These are phyloP conservation scores for Microdochium paspali DNA, from an alignment of 2,329 filamentous ascomycete genomes.

Conservation along the genomic window DNA sequence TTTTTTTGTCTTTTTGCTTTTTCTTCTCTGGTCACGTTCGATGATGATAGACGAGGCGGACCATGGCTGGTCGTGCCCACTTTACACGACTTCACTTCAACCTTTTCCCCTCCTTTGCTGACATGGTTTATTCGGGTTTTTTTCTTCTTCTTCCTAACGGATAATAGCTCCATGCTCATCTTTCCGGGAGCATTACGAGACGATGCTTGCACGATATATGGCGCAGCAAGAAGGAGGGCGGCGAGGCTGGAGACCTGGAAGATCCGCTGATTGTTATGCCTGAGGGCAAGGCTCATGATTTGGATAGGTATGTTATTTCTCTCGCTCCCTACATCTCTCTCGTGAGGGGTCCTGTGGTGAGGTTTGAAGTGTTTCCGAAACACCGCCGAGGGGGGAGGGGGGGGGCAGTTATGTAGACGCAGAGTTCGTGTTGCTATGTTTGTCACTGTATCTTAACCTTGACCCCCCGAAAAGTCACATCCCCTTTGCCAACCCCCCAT, in stretches of 20 bases:
- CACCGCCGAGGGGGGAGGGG: too few relatives aligned
- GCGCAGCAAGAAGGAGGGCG: conserved; percentile 44
- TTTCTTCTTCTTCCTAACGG: conserved; percentile 1
- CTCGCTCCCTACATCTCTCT: conserved; percentile 5
- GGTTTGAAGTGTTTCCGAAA: too few relatives aligned
- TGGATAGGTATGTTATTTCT: conserved; percentile 48
- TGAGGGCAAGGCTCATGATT: conserved; percentile 59
- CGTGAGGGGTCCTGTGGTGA: conserved; percentile 2
- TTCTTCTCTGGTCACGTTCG: neutral
- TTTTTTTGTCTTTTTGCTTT: neutral
- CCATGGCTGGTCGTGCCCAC: too few relatives aligned
- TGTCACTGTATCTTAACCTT: too few relatives aligned
- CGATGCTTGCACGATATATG: conserved; percentile 68
- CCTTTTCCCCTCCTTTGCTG: too few relatives aligned
- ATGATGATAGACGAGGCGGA: too few relatives aligned
- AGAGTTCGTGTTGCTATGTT: too few relatives aligned
- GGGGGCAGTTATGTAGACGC: too few relatives aligned
- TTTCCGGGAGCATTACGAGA: conserved; percentile 69
- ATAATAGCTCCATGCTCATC: conserved; percentile 64
- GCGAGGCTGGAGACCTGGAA: conserved; percentile 42
- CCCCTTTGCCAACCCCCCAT: too few relatives aligned
- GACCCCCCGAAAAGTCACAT: too few relatives aligned
- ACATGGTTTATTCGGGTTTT: neutral
- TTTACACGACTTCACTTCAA: too few relatives aligned
- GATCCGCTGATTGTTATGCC: conserved; percentile 65